Conservation (phyloP, 441 rosid species). For the Adansonia grandidieri region DNA sequence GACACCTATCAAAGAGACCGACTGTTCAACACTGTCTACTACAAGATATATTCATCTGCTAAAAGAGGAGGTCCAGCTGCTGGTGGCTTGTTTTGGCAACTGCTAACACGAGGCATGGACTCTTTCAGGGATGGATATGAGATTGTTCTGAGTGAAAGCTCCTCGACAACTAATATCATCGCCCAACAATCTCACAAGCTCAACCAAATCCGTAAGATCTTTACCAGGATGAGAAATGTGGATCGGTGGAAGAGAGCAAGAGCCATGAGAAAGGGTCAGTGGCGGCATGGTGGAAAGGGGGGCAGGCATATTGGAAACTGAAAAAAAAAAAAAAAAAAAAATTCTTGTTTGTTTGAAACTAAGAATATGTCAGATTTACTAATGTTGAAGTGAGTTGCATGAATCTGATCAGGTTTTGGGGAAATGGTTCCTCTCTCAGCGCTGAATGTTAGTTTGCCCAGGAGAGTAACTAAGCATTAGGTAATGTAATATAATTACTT, state of each 20-base stretch:
- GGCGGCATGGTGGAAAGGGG: constrained; percentile 32
- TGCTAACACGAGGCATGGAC: constrained; percentile 58
- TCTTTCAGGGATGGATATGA: constrained; percentile 69
- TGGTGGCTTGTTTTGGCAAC: constrained; percentile 78
- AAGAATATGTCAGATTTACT: neutral
- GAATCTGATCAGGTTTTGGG: neutral
- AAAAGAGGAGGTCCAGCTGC: constrained; percentile 64
- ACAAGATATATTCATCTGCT: constrained; percentile 58
- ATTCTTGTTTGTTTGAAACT: neutral
- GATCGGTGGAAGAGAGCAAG: constrained; percentile 69
- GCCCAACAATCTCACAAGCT: constrained; percentile 71
- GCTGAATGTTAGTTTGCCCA: neutral
- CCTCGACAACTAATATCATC: constrained; percentile 70
- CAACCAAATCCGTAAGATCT: constrained; percentile 59
- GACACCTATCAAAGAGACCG: constrained; percentile 50
- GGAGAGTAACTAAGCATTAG: neutral
- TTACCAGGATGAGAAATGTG: constrained; percentile 57
- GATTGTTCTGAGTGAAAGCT: constrained; percentile 50
- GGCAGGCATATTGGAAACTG: constrained; percentile 50
- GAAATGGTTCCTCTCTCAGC: neutral
- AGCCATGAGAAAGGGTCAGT: constrained; percentile 31
- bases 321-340: neutral
- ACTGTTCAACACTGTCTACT: constrained; percentile 55
- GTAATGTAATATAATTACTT: neutral
- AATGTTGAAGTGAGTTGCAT: neutral